A percentile compares a stretch with the other conserved stretches of the same genome.
Conservation (phyloP, 192 early-diverging fungal genomes). For the Coemansia sp. region DNA sequence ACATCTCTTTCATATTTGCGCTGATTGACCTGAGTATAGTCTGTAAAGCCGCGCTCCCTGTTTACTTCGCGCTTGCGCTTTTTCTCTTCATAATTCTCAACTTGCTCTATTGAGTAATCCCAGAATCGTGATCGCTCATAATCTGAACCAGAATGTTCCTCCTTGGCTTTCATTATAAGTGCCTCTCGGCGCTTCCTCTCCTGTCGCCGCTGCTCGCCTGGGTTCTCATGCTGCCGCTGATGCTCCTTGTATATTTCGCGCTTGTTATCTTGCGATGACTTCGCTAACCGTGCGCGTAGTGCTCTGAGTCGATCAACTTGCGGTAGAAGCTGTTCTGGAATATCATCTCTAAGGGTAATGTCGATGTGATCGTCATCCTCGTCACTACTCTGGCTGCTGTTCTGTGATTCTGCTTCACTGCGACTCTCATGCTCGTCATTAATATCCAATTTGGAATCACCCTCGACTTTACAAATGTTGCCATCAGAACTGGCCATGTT, state of each 20-base stretch:
- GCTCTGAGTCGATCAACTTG: conserved; percentile 29
- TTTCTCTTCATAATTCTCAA: conserved; percentile 75
- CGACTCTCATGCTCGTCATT: neutral
- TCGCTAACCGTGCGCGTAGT: conserved; percentile 22
- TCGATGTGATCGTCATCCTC: conserved; percentile 21
- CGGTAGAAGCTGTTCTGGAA: conserved; percentile 27
- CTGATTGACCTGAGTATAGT: conserved; percentile 78
- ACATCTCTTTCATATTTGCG: conserved; percentile 86
- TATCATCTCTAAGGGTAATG: conserved; percentile 36
- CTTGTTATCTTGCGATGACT: conserved; percentile 62
- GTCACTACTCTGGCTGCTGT: conserved; percentile 12
- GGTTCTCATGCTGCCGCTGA: conserved; percentile 70
- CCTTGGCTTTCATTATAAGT: conserved; percentile 61
- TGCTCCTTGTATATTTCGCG: conserved; percentile 73
- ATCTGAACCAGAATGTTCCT: conserved; percentile 71
- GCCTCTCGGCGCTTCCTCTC: conserved; percentile 75
- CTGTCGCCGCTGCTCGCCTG: conserved; percentile 58
- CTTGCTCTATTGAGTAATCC: conserved; percentile 83
- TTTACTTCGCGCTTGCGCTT: conserved; percentile 56
- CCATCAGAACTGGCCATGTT: neutral
- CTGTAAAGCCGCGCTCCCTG: conserved; percentile 79
- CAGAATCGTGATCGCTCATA: conserved; percentile 80
- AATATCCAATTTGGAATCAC: neutral
- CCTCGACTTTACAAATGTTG: neutral
- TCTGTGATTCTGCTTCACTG: conserved; percentile 3